Evolutionary conservation across 2,329 filamentous ascomycete species (phyloP), one percentile per base, ranked within the genome.

Genomic region (Ceratocystis huliohia): DNA sequence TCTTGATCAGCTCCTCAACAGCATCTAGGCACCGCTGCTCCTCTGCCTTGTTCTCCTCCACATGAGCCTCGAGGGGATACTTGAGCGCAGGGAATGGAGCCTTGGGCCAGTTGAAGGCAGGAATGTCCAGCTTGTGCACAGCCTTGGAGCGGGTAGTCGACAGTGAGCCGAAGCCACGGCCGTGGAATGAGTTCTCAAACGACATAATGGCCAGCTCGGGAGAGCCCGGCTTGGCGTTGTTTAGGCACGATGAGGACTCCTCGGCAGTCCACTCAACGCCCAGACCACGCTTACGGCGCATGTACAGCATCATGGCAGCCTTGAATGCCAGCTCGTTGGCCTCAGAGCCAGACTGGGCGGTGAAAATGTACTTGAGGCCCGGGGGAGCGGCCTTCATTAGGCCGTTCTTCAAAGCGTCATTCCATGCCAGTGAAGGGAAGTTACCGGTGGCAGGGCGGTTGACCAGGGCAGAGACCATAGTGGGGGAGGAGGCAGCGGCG

Each of bases 271-370:
- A 96, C 67, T 93, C 89, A 66, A 87, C 88, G 6, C 90, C 90
- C 70, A 91, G 91, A 69, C 92, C 89, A 77, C 94, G 84, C 69
- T 85, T 82, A 76, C 91, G 88, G 62, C 89, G 86, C 73, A 88
- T 87, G 82, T 88, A 95, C 28, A 67, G 63, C 87, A 96, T 96
- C 79, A 96, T 96, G 63, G 92, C 91, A 7, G 91, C 91, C 79
- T 96, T 96, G 84, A 91, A 96, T 56, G 92, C 92, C 44, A 89
- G 88, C 79, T 96, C 92, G 78, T 96, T 96, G 76, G 91, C 91
- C 73, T 96, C 91, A 22, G 90, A 95, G 69, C 91, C 91, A 65
- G 91, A 85, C 80, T 91, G 88, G 70, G 88, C 90, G 20, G 91
- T 96, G 79, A 96, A 96, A 71, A 96, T 91, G 76, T 96, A 89